Percentiles rank a stretch among this genome's conserved stretches.
These are phyloP conservation scores for Toxoplasma gondii DNA, from an alignment of 169 alveolate species.

Conservation along the genomic window DNA sequence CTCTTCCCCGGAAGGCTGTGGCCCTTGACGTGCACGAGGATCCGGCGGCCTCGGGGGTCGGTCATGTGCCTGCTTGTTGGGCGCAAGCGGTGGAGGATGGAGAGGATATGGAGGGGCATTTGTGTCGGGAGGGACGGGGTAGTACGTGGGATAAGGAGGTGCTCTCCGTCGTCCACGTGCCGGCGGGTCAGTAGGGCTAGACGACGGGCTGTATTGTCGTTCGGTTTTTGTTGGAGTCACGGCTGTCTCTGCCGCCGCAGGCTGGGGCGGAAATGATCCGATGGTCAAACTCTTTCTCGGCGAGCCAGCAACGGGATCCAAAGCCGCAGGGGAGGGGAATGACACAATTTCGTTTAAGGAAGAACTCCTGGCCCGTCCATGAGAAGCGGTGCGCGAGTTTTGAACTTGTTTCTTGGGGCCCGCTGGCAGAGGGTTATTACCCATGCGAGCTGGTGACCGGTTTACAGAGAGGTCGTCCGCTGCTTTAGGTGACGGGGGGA, in stretches of 20 bases:
- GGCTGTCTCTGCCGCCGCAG: too few species aligned
- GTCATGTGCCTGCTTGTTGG: neutral
- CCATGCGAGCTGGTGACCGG: neutral
- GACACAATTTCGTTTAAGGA: too few species aligned
- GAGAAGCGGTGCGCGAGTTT: too few species aligned
- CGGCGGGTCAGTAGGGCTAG: too few species aligned
- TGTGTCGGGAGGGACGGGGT: neutral
- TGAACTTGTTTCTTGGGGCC: neutral
- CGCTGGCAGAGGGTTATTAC: neutral
- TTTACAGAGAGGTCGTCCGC: neutral
- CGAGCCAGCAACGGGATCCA: too few species aligned
- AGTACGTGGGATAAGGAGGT: neutral
- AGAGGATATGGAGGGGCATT: neutral
- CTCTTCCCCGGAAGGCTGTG: too few species aligned
- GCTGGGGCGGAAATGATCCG: too few species aligned
- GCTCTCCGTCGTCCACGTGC: neutral
- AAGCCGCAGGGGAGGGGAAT: too few species aligned
- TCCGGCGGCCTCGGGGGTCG: neutral
- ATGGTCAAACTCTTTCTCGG: too few species aligned
- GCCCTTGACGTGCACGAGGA: neutral
- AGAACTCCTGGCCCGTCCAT: too few species aligned
- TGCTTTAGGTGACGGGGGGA: neutral
- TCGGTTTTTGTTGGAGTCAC: too few species aligned
- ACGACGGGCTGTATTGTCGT: too few species aligned
- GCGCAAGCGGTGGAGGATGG: neutral